Base-by-base conservation (phyloP, 495 filamentous ascomycete species). In the Lophium mytilinum region DNA sequence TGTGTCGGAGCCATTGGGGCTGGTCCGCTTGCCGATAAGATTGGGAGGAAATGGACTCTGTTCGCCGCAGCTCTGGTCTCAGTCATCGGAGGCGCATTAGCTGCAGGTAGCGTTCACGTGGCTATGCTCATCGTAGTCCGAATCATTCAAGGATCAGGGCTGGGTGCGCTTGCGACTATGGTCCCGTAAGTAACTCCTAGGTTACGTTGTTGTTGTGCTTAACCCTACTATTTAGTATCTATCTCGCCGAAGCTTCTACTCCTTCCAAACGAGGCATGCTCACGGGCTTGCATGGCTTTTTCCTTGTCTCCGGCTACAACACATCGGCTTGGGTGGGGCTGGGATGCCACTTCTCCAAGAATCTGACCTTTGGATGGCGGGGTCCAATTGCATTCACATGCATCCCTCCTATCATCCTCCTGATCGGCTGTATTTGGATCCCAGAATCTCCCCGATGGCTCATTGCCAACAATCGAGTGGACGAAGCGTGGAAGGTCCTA, bases 301-400 rank as follows among this genome's bases (percentile, higher is more conserved):
- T 62, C 37, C 50, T 62, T 24, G 59, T 62, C 10, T 62, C 59
- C 1, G 59, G 59, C 34, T 89, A 85, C 64, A 84, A 87, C 67
- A 69, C 86, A 33, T 82, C 83, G 11, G 86, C 83, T 78, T 85
- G 87, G 70, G 74, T 85, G 60, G 85, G 84, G 37, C 83, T 83
- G 15, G 71, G 88, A 18, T 78, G 85, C 12, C 84, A 83, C 7
- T 88, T 87, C 62, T 65, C 57, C 3, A 39, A 60, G 40, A 63
- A 66, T 53, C 75, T 78, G 52, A 78, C 78, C 24, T 70, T 81
- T 50, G 71, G 68, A 36, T 82, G 80, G 80, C 55, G 78, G 35
- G 75, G 83, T 56, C 71, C 80, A 8, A 78, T 83, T 39, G 78
- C 74, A 6, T 71, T 83, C 37, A 72, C 83, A 55, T 80, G 78